A percentile compares a stretch with the other conserved stretches of the same genome.
Evolutionary conservation across 257 asterid genomes (phyloP).

Genomic region (Leonotis leonurus): DNA sequence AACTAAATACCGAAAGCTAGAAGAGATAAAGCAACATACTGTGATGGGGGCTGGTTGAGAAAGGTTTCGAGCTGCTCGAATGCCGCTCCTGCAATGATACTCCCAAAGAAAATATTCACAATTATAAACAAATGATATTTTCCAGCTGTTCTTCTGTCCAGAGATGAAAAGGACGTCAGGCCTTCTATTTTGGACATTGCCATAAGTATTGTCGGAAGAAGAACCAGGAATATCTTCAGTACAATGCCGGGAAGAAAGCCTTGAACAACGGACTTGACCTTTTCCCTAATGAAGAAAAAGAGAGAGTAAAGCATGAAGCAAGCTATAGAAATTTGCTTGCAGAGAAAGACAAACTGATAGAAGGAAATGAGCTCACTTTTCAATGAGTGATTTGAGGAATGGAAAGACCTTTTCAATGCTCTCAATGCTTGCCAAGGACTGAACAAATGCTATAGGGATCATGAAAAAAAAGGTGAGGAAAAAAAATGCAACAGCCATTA

Average conservation of each 20-base stretch:
- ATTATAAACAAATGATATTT: constrained; percentile 73
- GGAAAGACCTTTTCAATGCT: constrained; percentile 76
- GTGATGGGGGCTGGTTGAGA: constrained; percentile 70
- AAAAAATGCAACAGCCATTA: constrained; percentile 66
- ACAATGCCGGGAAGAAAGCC: constrained; percentile 98
- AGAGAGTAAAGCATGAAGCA: no score
- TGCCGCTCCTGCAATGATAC: constrained; percentile 82
- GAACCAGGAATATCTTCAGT: constrained; percentile 65
- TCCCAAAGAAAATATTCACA: constrained; percentile 85
- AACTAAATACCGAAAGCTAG: background rate
- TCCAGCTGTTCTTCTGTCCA: constrained; percentile 77
- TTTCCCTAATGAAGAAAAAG: constrained; percentile 46
- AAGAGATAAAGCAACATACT: constrained; percentile 32
- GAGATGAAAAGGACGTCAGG: constrained; percentile 56
- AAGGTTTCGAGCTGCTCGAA: constrained; percentile 78
- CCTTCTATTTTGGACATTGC: constrained; percentile 81
- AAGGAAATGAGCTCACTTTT: constrained; percentile 41
- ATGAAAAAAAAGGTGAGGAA: constrained; percentile 85
- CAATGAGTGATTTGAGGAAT: constrained; percentile 63
- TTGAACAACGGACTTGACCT: constrained; percentile 62
- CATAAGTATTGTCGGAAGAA: constrained; percentile 80
- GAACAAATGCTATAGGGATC: constrained; percentile 90
- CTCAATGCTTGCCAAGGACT: constrained; percentile 79
- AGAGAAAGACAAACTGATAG: background rate
- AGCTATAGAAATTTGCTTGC: background rate